Evolutionary conservation across 148 eudicot genomes (phyloP).

Genomic region (Rhododendron mucronatum): DNA sequence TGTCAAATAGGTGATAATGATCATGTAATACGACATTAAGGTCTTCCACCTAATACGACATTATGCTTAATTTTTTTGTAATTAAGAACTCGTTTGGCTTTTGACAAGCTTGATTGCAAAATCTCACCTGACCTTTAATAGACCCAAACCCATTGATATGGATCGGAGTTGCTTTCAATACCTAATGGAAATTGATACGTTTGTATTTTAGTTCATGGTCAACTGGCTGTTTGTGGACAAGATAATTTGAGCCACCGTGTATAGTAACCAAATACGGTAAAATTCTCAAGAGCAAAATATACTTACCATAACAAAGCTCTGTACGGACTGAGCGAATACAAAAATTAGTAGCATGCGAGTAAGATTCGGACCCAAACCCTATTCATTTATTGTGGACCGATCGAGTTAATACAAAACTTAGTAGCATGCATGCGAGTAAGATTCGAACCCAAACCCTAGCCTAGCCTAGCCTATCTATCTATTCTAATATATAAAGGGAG

Average conservation of each 20-base stretch:
- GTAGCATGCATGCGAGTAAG: not conserved
- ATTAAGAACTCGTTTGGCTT: not conserved
- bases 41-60: not conserved
- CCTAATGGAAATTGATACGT: not conserved
- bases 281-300: too few relatives aligned
- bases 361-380: too few relatives aligned
- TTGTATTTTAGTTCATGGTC: not conserved
- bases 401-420: not conserved
- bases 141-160: conserved; percentile 2
- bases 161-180: not conserved
- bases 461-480: too few relatives aligned
- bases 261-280: too few relatives aligned
- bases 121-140: conserved; percentile 2
- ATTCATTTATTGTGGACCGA: too few relatives aligned
- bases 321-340: not conserved
- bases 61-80: not conserved
- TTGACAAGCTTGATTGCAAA: conserved; percentile 7
- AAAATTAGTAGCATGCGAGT: too few relatives aligned
- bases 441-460: not conserved
- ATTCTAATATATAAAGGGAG: too few relatives aligned
- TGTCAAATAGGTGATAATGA: not conserved
- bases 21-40: not conserved
- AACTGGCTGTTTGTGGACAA: conserved; percentile 41
- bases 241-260: conserved; percentile 77
- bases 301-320: not conserved